Percentiles rank a stretch among this genome's conserved stretches.
Evolutionary conservation across 2,329 filamentous ascomycete genomes (phyloP).

Genomic region (Monilinia polystroma): DNA sequence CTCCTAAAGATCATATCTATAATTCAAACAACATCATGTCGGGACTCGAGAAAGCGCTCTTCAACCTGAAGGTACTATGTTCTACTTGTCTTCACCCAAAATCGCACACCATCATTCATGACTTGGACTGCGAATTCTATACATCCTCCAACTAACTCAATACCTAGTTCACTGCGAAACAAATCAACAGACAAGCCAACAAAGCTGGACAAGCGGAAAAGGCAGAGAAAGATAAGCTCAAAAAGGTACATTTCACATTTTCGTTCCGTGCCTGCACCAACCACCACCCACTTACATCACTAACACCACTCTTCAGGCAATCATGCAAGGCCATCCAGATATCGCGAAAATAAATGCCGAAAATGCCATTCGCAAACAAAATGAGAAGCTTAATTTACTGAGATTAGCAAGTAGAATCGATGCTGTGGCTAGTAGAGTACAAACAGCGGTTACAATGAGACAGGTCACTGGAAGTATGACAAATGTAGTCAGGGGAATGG

Average conservation of each 20-base stretch:
- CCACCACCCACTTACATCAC: constrained; percentile 18
- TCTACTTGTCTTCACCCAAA: constrained; percentile 25
- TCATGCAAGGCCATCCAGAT: constrained; percentile 58
- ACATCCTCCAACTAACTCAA: constrained; percentile 23
- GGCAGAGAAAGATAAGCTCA: constrained; percentile 59
- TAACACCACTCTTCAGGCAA: constrained; percentile 45
- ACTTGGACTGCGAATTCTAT: not conserved
- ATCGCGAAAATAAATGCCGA: constrained; percentile 63
- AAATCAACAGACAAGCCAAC: constrained; percentile 60
- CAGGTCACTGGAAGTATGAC: constrained; percentile 61
- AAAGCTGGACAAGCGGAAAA: constrained; percentile 62
- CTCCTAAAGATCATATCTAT: not conserved
- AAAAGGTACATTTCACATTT: constrained; percentile 48
- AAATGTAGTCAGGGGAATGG: constrained; percentile 61
- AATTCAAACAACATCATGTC: constrained; percentile 48
- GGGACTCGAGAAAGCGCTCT: constrained; percentile 60
- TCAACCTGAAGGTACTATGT: constrained; percentile 56
- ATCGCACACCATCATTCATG: constrained; percentile 13
- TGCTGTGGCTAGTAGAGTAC: constrained; percentile 58
- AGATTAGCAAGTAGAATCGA: constrained; percentile 58
- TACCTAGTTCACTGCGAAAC: constrained; percentile 58
- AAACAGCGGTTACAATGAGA: constrained; percentile 63
- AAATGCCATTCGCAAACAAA: constrained; percentile 62
- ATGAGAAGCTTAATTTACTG: constrained; percentile 59
- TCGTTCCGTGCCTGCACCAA: not conserved